Evolutionary conservation across 371 early-diverging fungal species (phyloP), one percentile per base, ranked within the genome.

Genomic region (Actinomortierella wolfii): DNA sequence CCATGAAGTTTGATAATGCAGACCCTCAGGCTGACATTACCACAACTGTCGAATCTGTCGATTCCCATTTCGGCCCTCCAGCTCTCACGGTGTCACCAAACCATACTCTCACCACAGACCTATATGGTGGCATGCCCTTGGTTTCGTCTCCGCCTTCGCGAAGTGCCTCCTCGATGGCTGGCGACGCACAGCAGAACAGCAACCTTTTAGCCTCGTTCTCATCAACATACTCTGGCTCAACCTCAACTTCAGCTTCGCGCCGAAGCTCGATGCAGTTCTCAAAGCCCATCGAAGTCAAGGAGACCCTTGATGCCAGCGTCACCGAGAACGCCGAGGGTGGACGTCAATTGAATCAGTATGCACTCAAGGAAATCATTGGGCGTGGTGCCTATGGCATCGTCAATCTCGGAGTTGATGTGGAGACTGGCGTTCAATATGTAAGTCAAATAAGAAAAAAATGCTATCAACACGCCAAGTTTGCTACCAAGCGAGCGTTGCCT

Each of bases 381-480:
- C 79, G 85, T 21, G 98, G 98, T 41, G 86, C 91, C 25, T 97
- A 84, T 76, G 98, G 98, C 15, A 91, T 87, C 8, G 98, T 98
- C 0, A 86, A 91, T 73, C 79, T 90, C 24, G 94, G 86, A 39
- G 71, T 84, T 28, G 90, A 93, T 79, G 82, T 69, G 28, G 76
- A 62, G 18, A 85, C 85, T 14, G 77, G 63, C 7, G 61, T 54
- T 15, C 73, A 80, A 80, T 90, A 86, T 82, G 88, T 87, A 83
- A 71, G 78, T 71, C 14, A 34, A 34, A 34, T 6, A 34, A 34
- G 11, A 34, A 34, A 34, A 34, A 34, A 34, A 34, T 34, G 11
- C 11, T 4, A 11, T 6, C 34, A 34, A 11, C 34, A 6, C 34
- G 11, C 34, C 34, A 34, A n/a, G n/a, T n/a, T n/a, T n/a, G n/a